Evolutionary conservation across 208 protist genomes (phyloP), one percentile per base, ranked within the genome.

Genomic region (Porcisia hertigi): DNA sequence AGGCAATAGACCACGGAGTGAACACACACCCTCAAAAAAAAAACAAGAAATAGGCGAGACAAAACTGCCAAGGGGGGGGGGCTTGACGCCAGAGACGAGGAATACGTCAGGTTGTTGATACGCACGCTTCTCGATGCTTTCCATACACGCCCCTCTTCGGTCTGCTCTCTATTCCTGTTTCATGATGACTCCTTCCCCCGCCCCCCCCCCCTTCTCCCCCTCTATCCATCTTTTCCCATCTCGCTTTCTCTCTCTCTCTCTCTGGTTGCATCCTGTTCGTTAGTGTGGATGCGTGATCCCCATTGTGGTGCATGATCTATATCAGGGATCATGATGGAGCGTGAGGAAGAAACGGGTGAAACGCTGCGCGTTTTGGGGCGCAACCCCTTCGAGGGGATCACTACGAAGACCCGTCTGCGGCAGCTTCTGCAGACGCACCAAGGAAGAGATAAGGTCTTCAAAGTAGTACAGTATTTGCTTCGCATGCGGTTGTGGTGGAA

Each of bases 341-440:
- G 80, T 3, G 79, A 86, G 59, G 85, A 79, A 52, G 81, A 73
- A 39, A 65, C 78, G 7, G 83, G 69, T 41, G 90, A 94, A 49
- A 78, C 86, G 60, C 84, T 97, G 69, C 89, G 93, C 52, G 93
- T 97, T 58, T 76, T 97, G 45, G 91, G 93, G 54, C 84, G 85
- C 9, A 91, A 95, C 79, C 93, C 93, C 11, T 97, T 97, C 77
- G 82, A 94, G 73, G 89, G 89, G 39, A 95, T 97, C 75, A 94
- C 91, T 12, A 86, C 84, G 4, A 97, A 95, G 65, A 94, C 88
- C n/a, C 91, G 93, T 20, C 59, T 97, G 64, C 81, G 89, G 11
- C 93, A 97, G 79, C 82, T 97, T n/a, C 82, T 97, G 70, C 90
- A 97, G 77, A 97, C 91, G 4, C 91, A 96, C 71, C 94, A 96